Base-by-base conservation (phyloP, 768 basidiomycete genomes). In the Sporobolomyces roseus region DNA sequence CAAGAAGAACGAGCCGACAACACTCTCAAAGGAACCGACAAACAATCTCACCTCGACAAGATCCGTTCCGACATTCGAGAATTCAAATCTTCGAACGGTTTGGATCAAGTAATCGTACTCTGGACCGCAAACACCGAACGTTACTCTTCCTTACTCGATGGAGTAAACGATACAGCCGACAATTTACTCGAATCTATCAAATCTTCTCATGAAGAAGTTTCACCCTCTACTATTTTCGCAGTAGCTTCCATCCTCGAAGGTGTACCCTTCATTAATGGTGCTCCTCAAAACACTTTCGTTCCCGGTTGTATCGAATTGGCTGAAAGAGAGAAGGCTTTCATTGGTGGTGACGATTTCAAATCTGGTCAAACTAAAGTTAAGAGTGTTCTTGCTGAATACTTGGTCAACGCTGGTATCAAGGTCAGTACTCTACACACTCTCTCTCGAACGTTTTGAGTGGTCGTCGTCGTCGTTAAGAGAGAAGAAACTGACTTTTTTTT, bases 101-200 rank as follows among this genome's bases (percentile, higher is more conserved):
- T 98, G 53, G 93, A 93, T 79, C 88, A 88, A 65, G 85, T 91
- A 69, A 80, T 99, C 75, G 88, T 98, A 70, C 93, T 98, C 83
- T 98, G 94, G 94, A 98, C 94, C 21, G 74, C 91, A 74, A 97
- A 99, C 82, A 99, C 94, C 23, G 96, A 98, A 83, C 89, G 94
- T 66, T 99, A 93, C 85, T 87, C 89, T 74, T 91, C 92, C 71
- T 87, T 99, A 79, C 87, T 97, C 78, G 84, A 89, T 17, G 96
- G 94, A 49, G 85, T 97, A 66, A 98, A 98, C 79, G 93, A 99
- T 78, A 93, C 92, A 19, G 88, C 91, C 3, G 88, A 89, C 74
- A 89, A 88, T 77, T 79, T 99, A 59, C 86, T 99, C 74, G 80
- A 82, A 45, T 82, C 93, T 16, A 90, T 99, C 82, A 85, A 88